Conservation (phyloP, 768 basidiomycete genomes). For the Galerina sulciceps region DNA sequence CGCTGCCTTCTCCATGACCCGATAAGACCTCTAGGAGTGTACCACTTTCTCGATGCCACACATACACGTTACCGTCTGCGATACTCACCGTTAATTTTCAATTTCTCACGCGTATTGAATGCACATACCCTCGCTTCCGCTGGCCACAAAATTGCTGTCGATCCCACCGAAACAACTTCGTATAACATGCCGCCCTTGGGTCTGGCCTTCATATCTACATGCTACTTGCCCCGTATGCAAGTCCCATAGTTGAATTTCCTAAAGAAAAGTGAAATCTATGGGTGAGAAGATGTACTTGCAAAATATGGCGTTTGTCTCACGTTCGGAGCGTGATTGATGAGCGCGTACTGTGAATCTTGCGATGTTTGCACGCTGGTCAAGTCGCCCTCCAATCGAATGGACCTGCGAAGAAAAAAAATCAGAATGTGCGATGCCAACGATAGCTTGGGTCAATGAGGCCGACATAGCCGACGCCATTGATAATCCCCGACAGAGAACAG, state of each 20-base stretch:
- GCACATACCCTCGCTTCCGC: constrained; percentile 90
- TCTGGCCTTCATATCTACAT: constrained; percentile 86
- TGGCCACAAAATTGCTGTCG: constrained; percentile 86
- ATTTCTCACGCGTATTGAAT: not conserved
- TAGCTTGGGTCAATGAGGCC: constrained; percentile 3
- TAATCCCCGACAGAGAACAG: not conserved
- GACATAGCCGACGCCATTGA: constrained; percentile 11
- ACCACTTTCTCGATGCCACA: constrained; percentile 92
- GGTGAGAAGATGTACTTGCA: constrained; percentile 16
- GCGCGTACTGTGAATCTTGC: constrained; percentile 81
- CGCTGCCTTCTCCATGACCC: constrained; percentile 88
- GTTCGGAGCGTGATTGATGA: constrained; percentile 88
- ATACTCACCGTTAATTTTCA: not conserved
- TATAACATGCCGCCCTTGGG: constrained; percentile 83
- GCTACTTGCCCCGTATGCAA: constrained; percentile 69
- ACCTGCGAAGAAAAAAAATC: constrained; percentile 42
- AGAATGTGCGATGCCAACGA: constrained; percentile 7
- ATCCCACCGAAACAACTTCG: constrained; percentile 93
- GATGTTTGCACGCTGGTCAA: constrained; percentile 89
- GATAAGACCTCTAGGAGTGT: constrained; percentile 82
- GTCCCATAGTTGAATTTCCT: constrained; percentile 94
- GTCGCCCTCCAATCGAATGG: constrained; percentile 73
- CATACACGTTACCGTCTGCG: constrained; percentile 89
- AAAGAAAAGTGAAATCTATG: constrained; percentile 15
- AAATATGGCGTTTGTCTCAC: constrained; percentile 47